Conservation (phyloP, 345 rosid genomes). For the Sonneratia alba region DNA sequence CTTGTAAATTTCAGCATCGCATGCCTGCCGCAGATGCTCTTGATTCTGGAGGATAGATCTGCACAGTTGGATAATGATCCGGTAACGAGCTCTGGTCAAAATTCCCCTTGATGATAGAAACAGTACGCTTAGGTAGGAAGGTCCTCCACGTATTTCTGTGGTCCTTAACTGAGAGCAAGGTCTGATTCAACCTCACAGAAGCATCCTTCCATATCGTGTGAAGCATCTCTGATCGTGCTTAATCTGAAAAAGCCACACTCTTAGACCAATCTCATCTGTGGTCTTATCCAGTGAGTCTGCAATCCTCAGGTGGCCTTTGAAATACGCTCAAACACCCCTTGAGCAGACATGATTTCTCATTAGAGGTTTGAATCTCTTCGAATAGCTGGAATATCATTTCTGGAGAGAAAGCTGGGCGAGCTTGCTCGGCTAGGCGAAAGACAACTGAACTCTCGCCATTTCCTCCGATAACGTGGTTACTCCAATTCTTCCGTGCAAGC, state of each 20-base stretch:
- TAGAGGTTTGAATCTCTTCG: too few relatives aligned
- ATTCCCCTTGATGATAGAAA: conserved; percentile 18
- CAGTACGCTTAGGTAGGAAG: conserved; percentile 11
- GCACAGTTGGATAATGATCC: conserved; percentile 13
- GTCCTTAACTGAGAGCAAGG: conserved; percentile 12
- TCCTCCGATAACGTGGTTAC: too few relatives aligned
- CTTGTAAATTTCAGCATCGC: conserved; percentile 7
- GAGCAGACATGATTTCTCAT: too few relatives aligned
- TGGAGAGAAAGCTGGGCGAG: too few relatives aligned
- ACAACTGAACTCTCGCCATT: too few relatives aligned
- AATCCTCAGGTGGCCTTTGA: too few relatives aligned
- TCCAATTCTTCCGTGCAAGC: too few relatives aligned
- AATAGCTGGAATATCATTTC: too few relatives aligned
- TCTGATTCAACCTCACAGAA: conserved; percentile 26
- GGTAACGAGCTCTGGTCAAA: conserved; percentile 20
- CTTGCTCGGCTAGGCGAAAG: too few relatives aligned
- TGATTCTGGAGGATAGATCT: conserved; percentile 14
- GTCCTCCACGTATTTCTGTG: conserved; percentile 13
- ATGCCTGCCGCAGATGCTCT: conserved; percentile 14
- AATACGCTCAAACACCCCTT: too few relatives aligned
- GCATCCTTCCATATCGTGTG: conserved; percentile 28
- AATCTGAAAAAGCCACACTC: conserved; percentile 19
- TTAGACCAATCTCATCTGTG: too few relatives aligned
- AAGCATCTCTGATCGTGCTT: conserved; percentile 23
- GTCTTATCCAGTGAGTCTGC: too few relatives aligned